Conservation (phyloP, 2,329 filamentous ascomycete species). For the Beauveria sp. region DNA sequence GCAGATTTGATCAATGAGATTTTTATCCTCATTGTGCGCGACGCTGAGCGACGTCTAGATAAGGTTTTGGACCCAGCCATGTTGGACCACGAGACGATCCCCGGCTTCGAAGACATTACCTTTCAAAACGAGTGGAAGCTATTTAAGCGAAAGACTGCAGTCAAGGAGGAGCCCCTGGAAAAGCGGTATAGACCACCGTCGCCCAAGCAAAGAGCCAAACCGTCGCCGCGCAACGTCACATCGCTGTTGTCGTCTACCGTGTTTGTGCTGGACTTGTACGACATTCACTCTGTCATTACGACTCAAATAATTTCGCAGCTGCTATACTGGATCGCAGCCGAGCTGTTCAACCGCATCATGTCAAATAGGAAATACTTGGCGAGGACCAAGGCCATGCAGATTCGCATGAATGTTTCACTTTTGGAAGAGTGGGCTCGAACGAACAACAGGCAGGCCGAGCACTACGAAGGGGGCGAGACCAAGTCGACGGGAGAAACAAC, state of each 20-base stretch:
- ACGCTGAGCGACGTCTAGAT: slow-evolving; percentile 91
- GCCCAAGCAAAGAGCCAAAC: slow-evolving; percentile 84
- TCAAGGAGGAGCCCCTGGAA: slow-evolving; percentile 83
- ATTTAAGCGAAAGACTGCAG: slow-evolving; percentile 83
- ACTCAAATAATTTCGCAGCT: slow-evolving; percentile 87
- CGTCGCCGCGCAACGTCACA: slow-evolving; percentile 89
- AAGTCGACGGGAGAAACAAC: slow-evolving; percentile 79
- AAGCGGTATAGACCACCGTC: slow-evolving; percentile 89
- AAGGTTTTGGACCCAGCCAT: slow-evolving; percentile 90
- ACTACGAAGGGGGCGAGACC: slow-evolving; percentile 89
- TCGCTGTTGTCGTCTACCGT: slow-evolving; percentile 91
- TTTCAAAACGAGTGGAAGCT: slow-evolving; percentile 99
- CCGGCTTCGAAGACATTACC: slow-evolving; percentile 90
- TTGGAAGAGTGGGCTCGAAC: slow-evolving; percentile 92
- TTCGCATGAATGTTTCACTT: slow-evolving; percentile 95
- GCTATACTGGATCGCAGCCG: slow-evolving; percentile 91
- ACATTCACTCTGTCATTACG: slow-evolving; percentile 94
- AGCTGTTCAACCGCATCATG: slow-evolving; percentile 97
- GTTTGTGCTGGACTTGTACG: slow-evolving; percentile 97
- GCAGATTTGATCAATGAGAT: slow-evolving; percentile 96
- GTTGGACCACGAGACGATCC: slow-evolving; percentile 96
- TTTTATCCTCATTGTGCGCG: slow-evolving; percentile 92
- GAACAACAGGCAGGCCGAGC: slow-evolving; percentile 91
- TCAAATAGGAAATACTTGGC: slow-evolving; percentile 90
- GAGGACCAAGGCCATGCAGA: slow-evolving; percentile 97